Evolutionary conservation across 2,329 filamentous ascomycete genomes (phyloP), one percentile per base, ranked within the genome.

Genomic region (Colletotrichum eleusines): DNA sequence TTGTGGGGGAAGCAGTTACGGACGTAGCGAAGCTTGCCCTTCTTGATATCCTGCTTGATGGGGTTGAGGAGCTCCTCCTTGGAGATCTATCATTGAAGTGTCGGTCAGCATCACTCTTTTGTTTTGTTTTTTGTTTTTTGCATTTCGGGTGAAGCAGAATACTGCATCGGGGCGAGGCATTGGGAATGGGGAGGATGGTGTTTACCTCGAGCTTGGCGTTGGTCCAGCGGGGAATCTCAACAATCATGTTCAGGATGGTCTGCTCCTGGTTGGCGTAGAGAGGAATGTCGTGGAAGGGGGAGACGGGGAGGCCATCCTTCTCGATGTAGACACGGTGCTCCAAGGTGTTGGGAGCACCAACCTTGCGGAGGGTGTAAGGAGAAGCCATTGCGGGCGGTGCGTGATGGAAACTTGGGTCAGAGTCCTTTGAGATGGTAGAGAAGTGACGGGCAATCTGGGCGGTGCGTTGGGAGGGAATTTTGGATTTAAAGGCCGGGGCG

Each of bases 1-100:
- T 99, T 98, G 92, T 99, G 96, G 78, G 96, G 96, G 90, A 99
- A 99, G 92, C 96, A 99, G 92, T 99, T 99, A 87, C 96, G 94
- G 82, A 99, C 96, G 83, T 92, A 99, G 81, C 96, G 94, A 79
- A 98, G 94, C 90, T 98, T 98, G 90, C 95, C 96, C 90, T 99
- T 98, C 93, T 99, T 98, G 84, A 91, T 90, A 84, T 99, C 96
- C 88, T 99, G 96, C 92, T 98, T 98, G 88, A 98, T 97, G 82
- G 95, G 95, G 89, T 98, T 98, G 82, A 98, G 92, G 80, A 93
- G 89, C 85, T 99, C 96, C 81, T 98, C 95, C 89, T 98, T 98
- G 88, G 93, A 97, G 88, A 98, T 98, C 95, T 98, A 80, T 31
- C 51, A 50, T 70, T 18, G 35, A 53, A 71, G 40, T 69, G 53